These are phyloP conservation scores for Penicillium crystallinum DNA, from an alignment of 495 filamentous ascomycete species.

Conservation along the genomic window DNA sequence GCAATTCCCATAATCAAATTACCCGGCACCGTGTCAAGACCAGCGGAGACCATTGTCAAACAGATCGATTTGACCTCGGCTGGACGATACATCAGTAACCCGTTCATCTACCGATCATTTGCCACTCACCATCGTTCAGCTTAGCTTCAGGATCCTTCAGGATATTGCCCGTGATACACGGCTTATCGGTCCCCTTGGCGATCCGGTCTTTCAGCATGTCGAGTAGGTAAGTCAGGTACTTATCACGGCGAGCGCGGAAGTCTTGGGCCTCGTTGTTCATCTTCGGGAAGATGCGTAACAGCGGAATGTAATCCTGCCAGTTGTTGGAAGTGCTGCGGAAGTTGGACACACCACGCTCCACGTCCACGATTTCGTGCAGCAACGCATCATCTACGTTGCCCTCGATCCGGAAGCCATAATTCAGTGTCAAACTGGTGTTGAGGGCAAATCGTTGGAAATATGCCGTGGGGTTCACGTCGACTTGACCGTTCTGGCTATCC, in stretches of 20 bases:
- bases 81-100: conserved; percentile 15
- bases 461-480: conserved; percentile 57
- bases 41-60: conserved; percentile 70
- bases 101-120: background rate
- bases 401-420: conserved; percentile 60
- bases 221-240: conserved; percentile 55
- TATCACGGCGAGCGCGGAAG: conserved; percentile 50
- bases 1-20: conserved; percentile 68
- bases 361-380: conserved; percentile 57
- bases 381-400: conserved; percentile 54
- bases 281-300: conserved; percentile 54
- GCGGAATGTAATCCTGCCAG: conserved; percentile 66
- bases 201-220: conserved; percentile 57
- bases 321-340: conserved; percentile 64
- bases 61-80: conserved; percentile 69
- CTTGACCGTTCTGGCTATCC: conserved; percentile 50
- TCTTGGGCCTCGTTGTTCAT: conserved; percentile 48
- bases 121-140: conserved; percentile 51
- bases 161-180: conserved; percentile 66
- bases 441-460: conserved; percentile 67
- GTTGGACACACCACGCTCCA: conserved; percentile 59
- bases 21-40: conserved; percentile 63
- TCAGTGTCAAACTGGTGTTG: conserved; percentile 60
- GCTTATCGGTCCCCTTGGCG: conserved; percentile 57
- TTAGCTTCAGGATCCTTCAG: conserved; percentile 61